Percentiles rank a stretch among this genome's conserved stretches.
Evolutionary conservation across 805 yeast species (phyloP).

Genomic region (Martiniozyma abietophila): DNA sequence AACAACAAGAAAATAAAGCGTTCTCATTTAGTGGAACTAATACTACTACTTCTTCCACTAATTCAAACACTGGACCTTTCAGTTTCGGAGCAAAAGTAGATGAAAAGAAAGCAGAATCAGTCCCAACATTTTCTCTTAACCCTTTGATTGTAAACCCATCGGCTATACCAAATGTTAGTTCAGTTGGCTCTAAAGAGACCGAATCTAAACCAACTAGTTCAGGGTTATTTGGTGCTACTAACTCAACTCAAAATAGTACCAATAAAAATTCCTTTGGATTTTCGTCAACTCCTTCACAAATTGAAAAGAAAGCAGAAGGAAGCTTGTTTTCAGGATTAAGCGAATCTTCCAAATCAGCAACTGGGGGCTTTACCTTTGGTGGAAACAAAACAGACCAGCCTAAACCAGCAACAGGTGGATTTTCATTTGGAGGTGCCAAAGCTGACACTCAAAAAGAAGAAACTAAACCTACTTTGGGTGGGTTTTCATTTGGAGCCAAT

Average conservation of each 20-base stretch:
- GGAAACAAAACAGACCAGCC: neutral
- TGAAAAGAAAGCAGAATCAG: conserved; percentile 1
- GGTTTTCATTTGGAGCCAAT: conserved; percentile 5
- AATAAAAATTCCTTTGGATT: no score
- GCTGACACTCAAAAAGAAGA: neutral
- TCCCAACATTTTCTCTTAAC: no score
- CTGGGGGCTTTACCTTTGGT: conserved; percentile 8
- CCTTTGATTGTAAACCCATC: no score
- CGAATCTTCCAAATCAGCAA: conserved; percentile 1
- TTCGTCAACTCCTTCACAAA: no score
- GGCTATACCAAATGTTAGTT: neutral
- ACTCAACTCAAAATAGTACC: no score
- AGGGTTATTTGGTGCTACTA: conserved; percentile 3
- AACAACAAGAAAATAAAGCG: neutral
- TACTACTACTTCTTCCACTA: conserved; percentile 4
- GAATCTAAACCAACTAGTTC: conserved; percentile 1
- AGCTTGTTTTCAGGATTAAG: conserved; percentile 1
- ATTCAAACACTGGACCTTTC: conserved; percentile 8
- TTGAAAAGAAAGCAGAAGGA: neutral
- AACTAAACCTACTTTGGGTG: conserved; percentile 3
- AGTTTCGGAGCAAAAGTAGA: conserved; percentile 13
- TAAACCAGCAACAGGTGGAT: neutral
- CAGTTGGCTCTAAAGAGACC: no score
- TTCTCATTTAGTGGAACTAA: conserved; percentile 12
- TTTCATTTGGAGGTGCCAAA: conserved; percentile 1